Conservation (phyloP, 164 flowering plant genomes). For the Liquidambar formosana region DNA sequence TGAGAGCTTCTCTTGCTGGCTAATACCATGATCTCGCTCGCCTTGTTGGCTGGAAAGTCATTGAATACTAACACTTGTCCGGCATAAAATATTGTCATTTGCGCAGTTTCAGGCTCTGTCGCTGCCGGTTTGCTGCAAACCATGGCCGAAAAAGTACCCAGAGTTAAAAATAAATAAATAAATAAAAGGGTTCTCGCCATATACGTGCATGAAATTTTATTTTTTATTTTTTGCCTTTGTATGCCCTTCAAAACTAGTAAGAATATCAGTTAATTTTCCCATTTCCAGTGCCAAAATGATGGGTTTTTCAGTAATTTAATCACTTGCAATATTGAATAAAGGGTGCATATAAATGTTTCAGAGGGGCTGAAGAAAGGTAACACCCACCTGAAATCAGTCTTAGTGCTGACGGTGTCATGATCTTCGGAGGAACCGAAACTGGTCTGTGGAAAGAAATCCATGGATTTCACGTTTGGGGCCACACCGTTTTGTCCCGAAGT, state of each 20-base stretch:
- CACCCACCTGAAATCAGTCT: constrained; percentile 16
- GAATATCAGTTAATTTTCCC: background rate
- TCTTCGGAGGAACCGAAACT: constrained; percentile 4
- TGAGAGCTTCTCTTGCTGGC: constrained; percentile 30
- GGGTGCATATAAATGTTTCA: too few species aligned
- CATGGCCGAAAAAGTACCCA: background rate
- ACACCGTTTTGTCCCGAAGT: background rate
- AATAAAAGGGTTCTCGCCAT: background rate
- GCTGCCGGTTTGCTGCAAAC: constrained; percentile 2
- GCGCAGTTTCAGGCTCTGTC: constrained; percentile 27
- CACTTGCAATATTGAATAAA: too few species aligned
- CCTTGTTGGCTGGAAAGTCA: constrained; percentile 58
- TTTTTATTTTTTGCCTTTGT: too few species aligned
- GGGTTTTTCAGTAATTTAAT: background rate
- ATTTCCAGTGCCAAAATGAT: background rate
- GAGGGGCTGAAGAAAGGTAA: background rate
- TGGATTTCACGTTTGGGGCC: background rate
- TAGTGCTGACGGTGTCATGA: background rate
- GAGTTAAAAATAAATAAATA: background rate
- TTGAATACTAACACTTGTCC: constrained; percentile 62
- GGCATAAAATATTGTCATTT: constrained; percentile 68
- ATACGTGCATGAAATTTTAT: too few species aligned
- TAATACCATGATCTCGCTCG: constrained; percentile 39
- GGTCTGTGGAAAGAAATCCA: constrained; percentile 13
- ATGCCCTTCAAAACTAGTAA: background rate